Evolutionary conservation across 164 flowering plant species (phyloP).

Genomic region (Sextonia rubra): DNA sequence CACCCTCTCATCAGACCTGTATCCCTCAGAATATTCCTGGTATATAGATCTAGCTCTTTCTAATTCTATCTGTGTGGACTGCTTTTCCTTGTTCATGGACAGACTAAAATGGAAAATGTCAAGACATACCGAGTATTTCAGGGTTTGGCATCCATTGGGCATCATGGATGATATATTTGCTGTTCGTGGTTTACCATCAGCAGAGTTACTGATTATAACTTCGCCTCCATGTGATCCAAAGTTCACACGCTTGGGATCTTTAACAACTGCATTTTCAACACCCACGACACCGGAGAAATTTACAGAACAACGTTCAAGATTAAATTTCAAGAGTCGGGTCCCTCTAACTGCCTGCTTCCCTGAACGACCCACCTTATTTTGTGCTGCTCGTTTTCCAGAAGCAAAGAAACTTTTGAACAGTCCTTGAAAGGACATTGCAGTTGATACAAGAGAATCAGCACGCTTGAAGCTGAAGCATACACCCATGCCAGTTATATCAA

Average conservation of each 20-base stretch:
- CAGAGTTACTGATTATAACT: conserved; percentile 50
- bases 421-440: conserved; percentile 62
- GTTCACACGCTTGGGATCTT: conserved; percentile 90
- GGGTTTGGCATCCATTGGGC: conserved; percentile 39
- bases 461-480: conserved; percentile 67
- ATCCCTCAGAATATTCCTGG: conserved; percentile 58
- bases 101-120: conserved; percentile 74
- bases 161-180: conserved; percentile 60
- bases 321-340: conserved; percentile 55
- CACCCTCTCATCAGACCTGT: conserved; percentile 46
- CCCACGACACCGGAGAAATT: conserved; percentile 62
- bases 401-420: conserved; percentile 54
- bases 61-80: conserved; percentile 75
- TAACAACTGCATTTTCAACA: conserved; percentile 65
- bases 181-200: conserved; percentile 85
- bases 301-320: conserved; percentile 77
- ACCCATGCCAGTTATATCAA: conserved; percentile 91
- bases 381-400: conserved; percentile 37
- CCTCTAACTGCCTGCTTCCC: conserved; percentile 77
- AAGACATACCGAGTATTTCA: conserved; percentile 66
- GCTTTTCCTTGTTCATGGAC: conserved; percentile 82
- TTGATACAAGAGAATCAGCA: conserved; percentile 67
- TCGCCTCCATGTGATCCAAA: conserved; percentile 97
- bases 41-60: conserved; percentile 86
- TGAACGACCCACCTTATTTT: conserved; percentile 35